Evolutionary conservation across 2,329 filamentous ascomycete species (phyloP), one percentile per base, ranked within the genome.

Genomic region (Tetracladium maxilliforme): DNA sequence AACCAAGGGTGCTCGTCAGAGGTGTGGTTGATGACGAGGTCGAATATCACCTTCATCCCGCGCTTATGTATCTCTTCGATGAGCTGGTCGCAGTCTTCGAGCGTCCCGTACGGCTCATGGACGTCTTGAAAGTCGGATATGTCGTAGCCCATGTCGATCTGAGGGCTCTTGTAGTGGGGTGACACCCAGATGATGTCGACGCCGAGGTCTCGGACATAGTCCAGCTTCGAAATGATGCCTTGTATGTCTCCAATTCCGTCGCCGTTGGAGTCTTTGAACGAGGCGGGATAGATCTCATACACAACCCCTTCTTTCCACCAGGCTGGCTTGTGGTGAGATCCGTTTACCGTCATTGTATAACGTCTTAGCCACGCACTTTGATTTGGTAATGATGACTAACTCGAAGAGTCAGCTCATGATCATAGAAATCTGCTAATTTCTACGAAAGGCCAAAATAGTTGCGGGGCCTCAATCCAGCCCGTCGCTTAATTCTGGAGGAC

Each of bases 11-110:
- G 66, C 37, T 70, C 51, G 16, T 50, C 35, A 33, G 29, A 34
- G 0, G 74, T 81, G 39, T 83, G 77, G 29, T 82, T 83, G 11
- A 81, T 66, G 1, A 83, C 77, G 6, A 83, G 51, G 35, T 83
- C 76, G 35, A 82, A 64, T 7, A 83, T 63, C 7, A 83, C 50
- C 40, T 71, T 74, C 54, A 82, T 70, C 1, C 58, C 64, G 3
- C 69, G 52, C 5, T 51, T 35, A 31, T 80, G 71, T 19, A 65
- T 64, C 8, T 64, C 64, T 12, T 54, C 32, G n/a, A 79, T 66
- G 16, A 83, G 43, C 0, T 49, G 47, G 24, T 81, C 71, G 14
- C 81, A 66, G 41, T 83, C 74, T 21, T 59, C 53, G 9, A 81
- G 51, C 2, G 67, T 73, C 5, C 78, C 77, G 33, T 79, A 83